phyloP scores from a whole-genome alignment of 257 asterid genomes.

The Solanum lycopersicoides region DNA sequence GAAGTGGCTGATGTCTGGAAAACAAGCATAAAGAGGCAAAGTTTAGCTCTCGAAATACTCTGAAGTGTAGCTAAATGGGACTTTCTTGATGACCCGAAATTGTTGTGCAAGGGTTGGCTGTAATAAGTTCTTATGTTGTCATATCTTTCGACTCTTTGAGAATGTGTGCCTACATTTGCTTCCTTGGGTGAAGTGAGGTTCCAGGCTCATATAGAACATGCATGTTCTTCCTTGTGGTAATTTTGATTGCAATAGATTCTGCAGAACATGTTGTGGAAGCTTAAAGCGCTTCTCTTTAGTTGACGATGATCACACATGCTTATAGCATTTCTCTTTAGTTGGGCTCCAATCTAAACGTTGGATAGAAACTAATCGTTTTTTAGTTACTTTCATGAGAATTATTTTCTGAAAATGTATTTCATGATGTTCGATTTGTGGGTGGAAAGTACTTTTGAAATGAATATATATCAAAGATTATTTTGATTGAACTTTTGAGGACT shows the following conservation, averaged over 20 bases:
- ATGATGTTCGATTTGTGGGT: not conserved
- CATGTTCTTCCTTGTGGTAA: not conserved
- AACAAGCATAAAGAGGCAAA: not conserved
- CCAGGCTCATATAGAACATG: not conserved
- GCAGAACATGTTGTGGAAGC: not conserved
- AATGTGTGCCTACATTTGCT: not conserved
- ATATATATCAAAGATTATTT: no score
- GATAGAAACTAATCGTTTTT: not conserved
- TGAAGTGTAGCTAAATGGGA: not conserved
- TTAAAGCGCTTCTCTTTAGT: not conserved
- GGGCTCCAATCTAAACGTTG: not conserved
- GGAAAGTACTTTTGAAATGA: not conserved
- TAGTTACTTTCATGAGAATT: not conserved
- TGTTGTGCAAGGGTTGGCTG: not conserved
- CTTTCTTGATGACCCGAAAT: not conserved
- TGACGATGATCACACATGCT: no score
- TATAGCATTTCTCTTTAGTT: not conserved
- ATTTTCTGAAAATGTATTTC: not conserved
- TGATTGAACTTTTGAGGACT: not conserved
- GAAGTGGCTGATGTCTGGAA: not conserved
- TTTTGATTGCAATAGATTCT: not conserved
- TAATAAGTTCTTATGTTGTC: not conserved
- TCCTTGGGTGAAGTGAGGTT: not conserved
- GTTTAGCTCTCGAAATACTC: not conserved
- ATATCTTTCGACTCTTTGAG: not conserved